phyloP scores from a whole-genome alignment of 768 basidiomycete genomes.

The Termitomyces sp. region DNA sequence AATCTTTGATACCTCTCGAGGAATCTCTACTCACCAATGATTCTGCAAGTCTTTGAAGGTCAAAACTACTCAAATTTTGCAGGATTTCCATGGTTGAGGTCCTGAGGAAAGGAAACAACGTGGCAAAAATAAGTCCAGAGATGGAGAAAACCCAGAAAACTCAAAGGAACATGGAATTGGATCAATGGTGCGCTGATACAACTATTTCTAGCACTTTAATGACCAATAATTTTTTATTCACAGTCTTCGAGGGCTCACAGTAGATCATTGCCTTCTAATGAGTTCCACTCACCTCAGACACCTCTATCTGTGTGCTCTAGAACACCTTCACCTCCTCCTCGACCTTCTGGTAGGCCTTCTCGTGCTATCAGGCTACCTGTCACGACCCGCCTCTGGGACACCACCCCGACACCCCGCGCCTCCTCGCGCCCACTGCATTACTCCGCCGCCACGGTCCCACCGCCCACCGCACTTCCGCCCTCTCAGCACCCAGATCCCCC shows the following conservation, averaged over 20 bases:
- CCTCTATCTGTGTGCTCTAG: background rate
- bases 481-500: too few species aligned
- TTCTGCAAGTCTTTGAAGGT: background rate
- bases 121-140: background rate
- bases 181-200: background rate
- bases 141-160: background rate
- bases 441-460: too few species aligned
- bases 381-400: too few species aligned
- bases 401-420: too few species aligned
- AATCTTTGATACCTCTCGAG: background rate
- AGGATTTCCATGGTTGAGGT: background rate
- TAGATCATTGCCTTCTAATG: too few species aligned
- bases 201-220: too few species aligned
- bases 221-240: too few species aligned
- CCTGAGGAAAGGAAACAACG: background rate
- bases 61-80: background rate
- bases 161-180: background rate
- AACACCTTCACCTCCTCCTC: background rate
- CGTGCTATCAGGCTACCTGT: too few species aligned
- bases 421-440: too few species aligned
- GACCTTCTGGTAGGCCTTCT: background rate
- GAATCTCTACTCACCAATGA: background rate
- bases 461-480: too few species aligned
- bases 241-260: too few species aligned
- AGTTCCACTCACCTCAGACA: too few species aligned